Evolutionary conservation across 495 filamentous ascomycete species (phyloP).

Genomic region (Trichoderma orchidacearum): DNA sequence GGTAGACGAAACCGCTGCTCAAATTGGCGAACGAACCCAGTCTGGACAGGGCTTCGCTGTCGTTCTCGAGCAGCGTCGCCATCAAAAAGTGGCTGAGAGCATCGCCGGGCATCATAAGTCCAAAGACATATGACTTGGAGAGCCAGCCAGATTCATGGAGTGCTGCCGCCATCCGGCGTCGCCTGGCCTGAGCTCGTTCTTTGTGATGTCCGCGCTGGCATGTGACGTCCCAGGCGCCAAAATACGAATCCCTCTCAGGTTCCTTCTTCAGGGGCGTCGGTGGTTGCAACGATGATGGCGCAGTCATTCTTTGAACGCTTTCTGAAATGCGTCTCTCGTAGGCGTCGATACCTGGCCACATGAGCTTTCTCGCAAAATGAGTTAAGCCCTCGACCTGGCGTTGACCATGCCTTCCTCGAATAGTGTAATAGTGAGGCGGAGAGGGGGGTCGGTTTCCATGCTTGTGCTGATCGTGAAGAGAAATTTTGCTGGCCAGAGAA

Average conservation of each 20-base stretch:
- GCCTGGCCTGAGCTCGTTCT: conserved; percentile 15
- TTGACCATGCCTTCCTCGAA: conserved; percentile 28
- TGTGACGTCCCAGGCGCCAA: conserved; percentile 13
- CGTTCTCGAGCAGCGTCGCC: conserved; percentile 64
- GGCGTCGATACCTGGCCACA: conserved; percentile 37
- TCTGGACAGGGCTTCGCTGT: conserved; percentile 44
- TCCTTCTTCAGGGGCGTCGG: conserved; percentile 19
- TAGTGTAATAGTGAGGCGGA: conserved; percentile 19
- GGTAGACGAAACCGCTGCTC: conserved; percentile 66
- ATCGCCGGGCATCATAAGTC: conserved; percentile 67
- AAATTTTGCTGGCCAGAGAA: conserved; percentile 37
- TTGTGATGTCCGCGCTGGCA: conserved; percentile 6
- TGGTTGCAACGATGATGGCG: conserved; percentile 20
- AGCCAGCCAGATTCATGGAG: conserved; percentile 59
- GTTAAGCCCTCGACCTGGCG: conserved; percentile 40
- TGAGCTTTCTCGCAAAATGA: conserved; percentile 42
- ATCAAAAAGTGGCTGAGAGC: conserved; percentile 63
- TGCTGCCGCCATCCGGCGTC: conserved; percentile 25
- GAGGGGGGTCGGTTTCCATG: neutral
- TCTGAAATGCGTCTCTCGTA: conserved; percentile 24
- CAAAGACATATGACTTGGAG: conserved; percentile 64
- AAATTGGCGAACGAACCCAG: conserved; percentile 60
- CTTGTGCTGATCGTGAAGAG: conserved; percentile 15
- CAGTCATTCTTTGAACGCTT: conserved; percentile 22
- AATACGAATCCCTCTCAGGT: conserved; percentile 27